Percentiles rank a stretch among this genome's conserved stretches.
Evolutionary conservation across 306 rosid species (phyloP).

Genomic region (Trichosanthes cucumerina): DNA sequence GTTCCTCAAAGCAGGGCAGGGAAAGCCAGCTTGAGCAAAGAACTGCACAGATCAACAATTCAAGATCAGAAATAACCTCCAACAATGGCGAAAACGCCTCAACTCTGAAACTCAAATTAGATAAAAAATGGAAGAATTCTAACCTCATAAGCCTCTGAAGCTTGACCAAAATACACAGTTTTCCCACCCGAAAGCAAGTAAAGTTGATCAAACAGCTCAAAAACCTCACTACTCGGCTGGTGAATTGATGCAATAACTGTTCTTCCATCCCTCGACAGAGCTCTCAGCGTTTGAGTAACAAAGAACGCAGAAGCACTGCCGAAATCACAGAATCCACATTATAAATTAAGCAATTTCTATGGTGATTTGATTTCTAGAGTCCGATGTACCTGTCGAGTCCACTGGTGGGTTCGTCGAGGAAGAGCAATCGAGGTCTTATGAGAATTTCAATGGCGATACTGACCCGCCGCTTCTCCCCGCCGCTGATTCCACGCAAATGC

Average conservation of each 20-base stretch:
- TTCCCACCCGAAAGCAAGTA: slow-evolving; percentile 90
- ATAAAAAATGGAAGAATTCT: neutral
- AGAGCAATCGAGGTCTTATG: slow-evolving; percentile 81
- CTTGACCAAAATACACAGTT: slow-evolving; percentile 89
- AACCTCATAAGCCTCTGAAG: slow-evolving; percentile 91
- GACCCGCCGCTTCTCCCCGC: slow-evolving; percentile 92
- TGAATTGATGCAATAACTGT: slow-evolving; percentile 94
- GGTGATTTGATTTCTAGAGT: neutral
- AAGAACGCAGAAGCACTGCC: slow-evolving; percentile 97
- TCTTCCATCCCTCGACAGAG: slow-evolving; percentile 81
- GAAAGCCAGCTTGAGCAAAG: slow-evolving; percentile 95
- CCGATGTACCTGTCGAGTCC: slow-evolving; percentile 74
- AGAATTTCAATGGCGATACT: slow-evolving; percentile 92
- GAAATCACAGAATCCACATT: slow-evolving; percentile 9
- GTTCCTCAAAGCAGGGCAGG: slow-evolving; percentile 95
- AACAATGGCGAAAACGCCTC: neutral
- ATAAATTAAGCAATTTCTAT: neutral
- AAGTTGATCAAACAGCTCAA: slow-evolving; percentile 82
- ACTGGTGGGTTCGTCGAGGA: slow-evolving; percentile 96
- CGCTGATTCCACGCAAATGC: slow-evolving; percentile 96
- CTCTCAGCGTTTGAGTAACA: slow-evolving; percentile 82
- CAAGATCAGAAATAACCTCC: neutral
- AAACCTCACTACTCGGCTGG: slow-evolving; percentile 98
- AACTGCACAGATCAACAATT: slow-evolving; percentile 38
- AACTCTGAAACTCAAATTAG: neutral